Evolutionary conservation across 208 protist species (phyloP).

Genomic region (Leishmania arabica): DNA sequence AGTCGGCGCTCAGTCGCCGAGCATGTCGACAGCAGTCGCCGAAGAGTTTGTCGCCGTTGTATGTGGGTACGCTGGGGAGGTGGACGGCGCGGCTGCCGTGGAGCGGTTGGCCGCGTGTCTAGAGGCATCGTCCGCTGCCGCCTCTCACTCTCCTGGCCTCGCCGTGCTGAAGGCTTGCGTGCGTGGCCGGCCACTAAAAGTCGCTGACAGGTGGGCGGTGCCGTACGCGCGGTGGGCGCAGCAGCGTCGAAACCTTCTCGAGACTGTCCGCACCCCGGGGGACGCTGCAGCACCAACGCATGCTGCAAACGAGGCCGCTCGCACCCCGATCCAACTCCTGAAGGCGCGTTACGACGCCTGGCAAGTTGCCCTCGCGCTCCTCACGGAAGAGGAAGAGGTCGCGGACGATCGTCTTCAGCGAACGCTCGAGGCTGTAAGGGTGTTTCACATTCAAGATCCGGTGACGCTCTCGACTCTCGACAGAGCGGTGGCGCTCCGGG

Average conservation of each 20-base stretch:
- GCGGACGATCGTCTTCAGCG: constrained; percentile 9
- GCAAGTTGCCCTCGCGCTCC: constrained; percentile 19
- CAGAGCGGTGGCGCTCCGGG: not conserved
- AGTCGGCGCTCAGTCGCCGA: not conserved
- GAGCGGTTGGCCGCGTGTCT: constrained; percentile 7
- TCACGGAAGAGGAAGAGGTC: constrained; percentile 5
- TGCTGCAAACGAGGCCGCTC: not conserved
- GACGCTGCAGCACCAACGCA: not conserved
- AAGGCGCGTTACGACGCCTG: constrained; percentile 10
- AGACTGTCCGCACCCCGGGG: not conserved
- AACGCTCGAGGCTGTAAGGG: constrained; percentile 25
- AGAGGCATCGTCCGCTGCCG: not conserved
- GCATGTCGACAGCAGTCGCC: constrained; percentile 5
- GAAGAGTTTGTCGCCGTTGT: constrained; percentile 22
- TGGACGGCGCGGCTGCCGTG: constrained; percentile 8
- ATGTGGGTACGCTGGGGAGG: constrained; percentile 21
- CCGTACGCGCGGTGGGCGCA: constrained; percentile 19
- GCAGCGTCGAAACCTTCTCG: constrained; percentile 10
- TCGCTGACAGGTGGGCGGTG: constrained; percentile 10
- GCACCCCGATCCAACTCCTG: not conserved
- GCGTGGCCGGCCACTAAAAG: constrained; percentile 19
- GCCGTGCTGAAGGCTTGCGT: constrained; percentile 17
- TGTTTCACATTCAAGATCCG: constrained; percentile 23
- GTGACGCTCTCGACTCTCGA: constrained; percentile 27
- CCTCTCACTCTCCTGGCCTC: not conserved